Base-by-base conservation (phyloP, 2,329 filamentous ascomycete species). In the Phialemonium atrogriseum region DNA sequence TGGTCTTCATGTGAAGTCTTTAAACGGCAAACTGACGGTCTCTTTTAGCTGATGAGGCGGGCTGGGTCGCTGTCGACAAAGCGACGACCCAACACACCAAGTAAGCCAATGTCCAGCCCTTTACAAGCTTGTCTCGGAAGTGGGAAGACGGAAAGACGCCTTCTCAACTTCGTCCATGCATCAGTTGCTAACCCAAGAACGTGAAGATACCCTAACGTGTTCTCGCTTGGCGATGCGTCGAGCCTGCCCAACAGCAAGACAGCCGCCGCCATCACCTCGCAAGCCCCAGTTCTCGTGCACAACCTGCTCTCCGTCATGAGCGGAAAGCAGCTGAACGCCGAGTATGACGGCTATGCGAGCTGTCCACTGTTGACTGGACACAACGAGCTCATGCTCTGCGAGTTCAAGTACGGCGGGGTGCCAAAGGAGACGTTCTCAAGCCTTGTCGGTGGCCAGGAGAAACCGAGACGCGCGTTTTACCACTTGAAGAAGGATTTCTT, bases 321-420 rank as follows among this genome's bases (percentile, higher is more conserved):
- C 5, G 58, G 58, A 27, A 46, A 53, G 36, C 43, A 53, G 33
- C 42, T 36, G 1, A 43, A 44, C 28, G 50, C 53, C 5, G 42
- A 36, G 5, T 66, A 66, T 37, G 59, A 62, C 30, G 62, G 62
- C 25, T 66, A 66, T 40, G 59, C 62, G 2, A 61, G 56, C 9
- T 66, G 62, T 46, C 62, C 62, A n/a, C 51, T 66, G 23, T 43
- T 63, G 18, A 66, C 61, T 1, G 56, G 58, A 33, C 58, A 65
- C 39, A 51, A 52, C 27, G 59, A 64, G 49, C 55, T 66, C 22
- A 56, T 66, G 54, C 56, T 66, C 31, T 60, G 58, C 41, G 62
- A 66, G 51, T 66, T 66, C 51, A 63, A 62, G 50, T 66, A 66
- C 34, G 61, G 58, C 19, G 61, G 60, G 18, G 54, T 58, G 26